phyloP scores from a whole-genome alignment of 805 yeast genomes.

The Groenewaldozyma tartarivorans region DNA sequence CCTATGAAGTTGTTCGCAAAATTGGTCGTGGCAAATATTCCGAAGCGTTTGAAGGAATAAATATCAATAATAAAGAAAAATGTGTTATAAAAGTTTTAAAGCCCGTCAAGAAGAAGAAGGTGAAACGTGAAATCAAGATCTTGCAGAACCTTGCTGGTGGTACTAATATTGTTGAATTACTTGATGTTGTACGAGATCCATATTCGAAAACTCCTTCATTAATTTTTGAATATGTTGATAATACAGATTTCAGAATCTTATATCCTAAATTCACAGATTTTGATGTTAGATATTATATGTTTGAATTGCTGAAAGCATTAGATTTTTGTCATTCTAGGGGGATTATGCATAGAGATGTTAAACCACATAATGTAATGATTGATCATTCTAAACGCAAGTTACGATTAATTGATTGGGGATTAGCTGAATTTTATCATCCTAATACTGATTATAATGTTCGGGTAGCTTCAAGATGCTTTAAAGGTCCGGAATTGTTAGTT shows the following conservation, averaged over 20 bases:
- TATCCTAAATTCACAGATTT: slow-evolving; percentile 67
- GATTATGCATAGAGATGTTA: slow-evolving; percentile 91
- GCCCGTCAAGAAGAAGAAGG: slow-evolving; percentile 88
- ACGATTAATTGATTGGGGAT: slow-evolving; percentile 89
- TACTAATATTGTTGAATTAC: slow-evolving; percentile 66
- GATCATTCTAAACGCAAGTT: slow-evolving; percentile 62
- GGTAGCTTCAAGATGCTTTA: slow-evolving; percentile 87
- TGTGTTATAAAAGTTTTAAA: slow-evolving; percentile 85
- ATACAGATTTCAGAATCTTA: slow-evolving; percentile 70
- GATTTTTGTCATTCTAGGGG: slow-evolving; percentile 93
- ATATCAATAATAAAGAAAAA: slow-evolving; percentile 48
- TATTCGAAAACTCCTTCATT: slow-evolving; percentile 75
- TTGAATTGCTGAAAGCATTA: slow-evolving; percentile 68
- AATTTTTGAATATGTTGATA: slow-evolving; percentile 75
- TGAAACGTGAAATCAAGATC: slow-evolving; percentile 80
- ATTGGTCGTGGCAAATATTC: slow-evolving; percentile 92
- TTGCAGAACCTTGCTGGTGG: slow-evolving; percentile 79
- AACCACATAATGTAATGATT: slow-evolving; percentile 93
- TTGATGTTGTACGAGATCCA: slow-evolving; percentile 76
- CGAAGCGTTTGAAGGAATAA: slow-evolving; percentile 86
- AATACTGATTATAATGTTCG: slow-evolving; percentile 86
- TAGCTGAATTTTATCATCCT: slow-evolving; percentile 88
- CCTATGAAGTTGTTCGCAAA: slow-evolving; percentile 71
- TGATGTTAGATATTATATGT: slow-evolving; percentile 78
- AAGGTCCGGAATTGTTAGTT: slow-evolving; percentile 85